Evolutionary conservation across 2,329 filamentous ascomycete genomes (phyloP), one percentile per base, ranked within the genome.

Genomic region (Ophiostoma angusticollis): DNA sequence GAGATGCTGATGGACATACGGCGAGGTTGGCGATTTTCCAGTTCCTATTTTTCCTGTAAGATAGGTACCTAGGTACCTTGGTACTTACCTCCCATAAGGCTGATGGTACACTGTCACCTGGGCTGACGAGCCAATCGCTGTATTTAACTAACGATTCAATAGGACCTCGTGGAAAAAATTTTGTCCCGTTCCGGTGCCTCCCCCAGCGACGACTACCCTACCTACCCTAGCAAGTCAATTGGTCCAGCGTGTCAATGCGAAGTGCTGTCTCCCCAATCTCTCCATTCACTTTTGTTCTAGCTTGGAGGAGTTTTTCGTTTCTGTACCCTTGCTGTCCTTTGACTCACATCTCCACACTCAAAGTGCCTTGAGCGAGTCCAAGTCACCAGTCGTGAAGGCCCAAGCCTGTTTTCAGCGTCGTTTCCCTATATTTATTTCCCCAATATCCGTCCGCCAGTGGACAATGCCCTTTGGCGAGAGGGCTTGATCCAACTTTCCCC

Each of bases 381-480:
- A 31, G 24, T 35, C 25, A 35, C 23, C 21, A 7, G 17, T 18
- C 4, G 9, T 2, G 17, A 5, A 25, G 13, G 18, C n/a, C n/a
- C 16, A 14, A 17, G 19, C 8, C 28, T 17, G 18, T 31, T 8
- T 19, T 32, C 11, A n/a, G 17, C 4, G 9, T 30, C 25, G 13
- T 14, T 9, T 9, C 28, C 19, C 16, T 11, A 17, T 22, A 13
- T 12, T 27, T 19, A 19, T 31, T 17, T 18, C n/a, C 28, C 19
- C 16, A 9, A 17, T 22, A 13, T 12, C 32, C 18, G 16, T 31
- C 14, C 22, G 29, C 13, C 16, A 16, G 14, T 19, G 38, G 38
- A 40, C 38, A 33, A 40, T 37, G 33, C 39, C 33, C 34, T 37
- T 41, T 33, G 39, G 33, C 39, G 39, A 37, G 32, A 36, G 34